Conservation (phyloP, 2,329 filamentous ascomycete species). For the Arthroderma sp. region DNA sequence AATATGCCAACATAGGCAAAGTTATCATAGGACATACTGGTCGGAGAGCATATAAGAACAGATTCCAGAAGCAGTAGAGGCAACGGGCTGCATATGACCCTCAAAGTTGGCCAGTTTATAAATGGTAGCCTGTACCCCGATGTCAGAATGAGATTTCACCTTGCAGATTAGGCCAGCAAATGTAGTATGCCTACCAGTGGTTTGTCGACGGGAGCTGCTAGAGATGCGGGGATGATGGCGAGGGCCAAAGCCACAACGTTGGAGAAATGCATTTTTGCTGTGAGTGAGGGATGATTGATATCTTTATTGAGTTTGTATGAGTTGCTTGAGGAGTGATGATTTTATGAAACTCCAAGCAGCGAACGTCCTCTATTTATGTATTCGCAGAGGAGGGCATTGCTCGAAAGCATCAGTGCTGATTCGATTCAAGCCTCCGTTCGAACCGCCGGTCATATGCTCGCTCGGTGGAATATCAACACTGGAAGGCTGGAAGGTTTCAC, state of each 20-base stretch:
- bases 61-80: background rate
- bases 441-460: background rate
- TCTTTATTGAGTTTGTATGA: background rate
- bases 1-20: background rate
- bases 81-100: background rate
- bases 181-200: background rate
- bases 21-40: background rate
- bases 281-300: background rate
- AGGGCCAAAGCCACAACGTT: constrained; percentile 1
- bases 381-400: background rate
- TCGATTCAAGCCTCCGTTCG: background rate
- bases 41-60: constrained; percentile 1
- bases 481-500: background rate
- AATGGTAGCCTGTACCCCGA: background rate
- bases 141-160: background rate
- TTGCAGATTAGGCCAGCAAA: no score
- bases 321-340: background rate
- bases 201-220: background rate
- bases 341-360: background rate
- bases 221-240: background rate
- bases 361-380: background rate
- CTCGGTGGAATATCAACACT: background rate
- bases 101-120: constrained; percentile 2
- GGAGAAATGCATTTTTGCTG: background rate
- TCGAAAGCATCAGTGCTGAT: background rate